Percentiles rank a stretch among this genome's conserved stretches.
These are phyloP conservation scores for Ploettnerulaceae sp. DNA, from an alignment of 2,329 filamentous ascomycete genomes.

Conservation along the genomic window DNA sequence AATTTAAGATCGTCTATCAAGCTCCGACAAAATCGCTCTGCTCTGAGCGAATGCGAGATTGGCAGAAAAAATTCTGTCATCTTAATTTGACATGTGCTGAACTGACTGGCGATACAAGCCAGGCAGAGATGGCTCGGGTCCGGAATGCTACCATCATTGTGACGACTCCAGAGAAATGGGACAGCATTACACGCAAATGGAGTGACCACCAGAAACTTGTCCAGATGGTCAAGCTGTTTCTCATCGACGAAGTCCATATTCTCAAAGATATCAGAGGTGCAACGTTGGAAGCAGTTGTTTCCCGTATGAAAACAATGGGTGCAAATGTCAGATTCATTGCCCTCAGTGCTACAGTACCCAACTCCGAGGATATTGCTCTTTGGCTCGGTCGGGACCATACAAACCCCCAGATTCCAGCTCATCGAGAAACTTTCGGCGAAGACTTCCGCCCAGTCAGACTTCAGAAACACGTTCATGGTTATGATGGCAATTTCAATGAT, in stretches of 20 bases:
- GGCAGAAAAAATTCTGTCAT: conserved; percentile 66
- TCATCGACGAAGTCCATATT: conserved; percentile 87
- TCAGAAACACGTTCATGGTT: conserved; percentile 72
- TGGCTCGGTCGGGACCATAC: conserved; percentile 69
- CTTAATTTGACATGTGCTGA: conserved; percentile 68
- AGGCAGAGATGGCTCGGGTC: conserved; percentile 59
- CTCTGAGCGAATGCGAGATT: conserved; percentile 70
- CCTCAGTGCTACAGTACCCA: conserved; percentile 78
- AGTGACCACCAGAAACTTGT: conserved; percentile 72
- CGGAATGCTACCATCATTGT: conserved; percentile 76
- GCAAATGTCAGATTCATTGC: conserved; percentile 74
- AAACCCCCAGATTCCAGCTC: conserved; percentile 58
- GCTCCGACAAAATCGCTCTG: conserved; percentile 82
- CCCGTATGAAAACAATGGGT: conserved; percentile 78
- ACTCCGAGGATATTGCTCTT: conserved; percentile 70
- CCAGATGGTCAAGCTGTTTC: conserved; percentile 69
- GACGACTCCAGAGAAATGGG: conserved; percentile 89
- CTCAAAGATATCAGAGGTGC: conserved; percentile 75
- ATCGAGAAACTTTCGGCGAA: conserved; percentile 67
- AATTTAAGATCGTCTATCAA: conserved; percentile 80
- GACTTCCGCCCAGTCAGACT: conserved; percentile 75
- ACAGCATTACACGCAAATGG: conserved; percentile 85
- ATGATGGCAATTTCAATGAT: conserved; percentile 58
- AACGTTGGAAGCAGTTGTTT: conserved; percentile 77
- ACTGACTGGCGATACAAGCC: conserved; percentile 75